Evolutionary conservation across 306 rosid species (phyloP).

Genomic region (Phaseolus lunatus): DNA sequence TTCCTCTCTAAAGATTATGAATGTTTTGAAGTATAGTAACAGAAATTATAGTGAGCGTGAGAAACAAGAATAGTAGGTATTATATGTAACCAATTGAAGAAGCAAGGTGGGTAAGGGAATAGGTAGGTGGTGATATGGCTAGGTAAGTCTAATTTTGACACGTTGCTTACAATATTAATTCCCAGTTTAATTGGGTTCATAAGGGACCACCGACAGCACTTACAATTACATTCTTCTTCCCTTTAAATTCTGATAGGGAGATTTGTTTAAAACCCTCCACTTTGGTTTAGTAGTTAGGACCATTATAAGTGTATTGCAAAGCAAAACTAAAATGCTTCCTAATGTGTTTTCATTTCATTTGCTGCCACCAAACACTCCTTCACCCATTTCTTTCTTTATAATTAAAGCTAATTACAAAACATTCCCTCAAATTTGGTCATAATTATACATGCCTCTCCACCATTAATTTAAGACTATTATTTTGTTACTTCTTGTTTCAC

Average conservation of each 20-base stretch:
- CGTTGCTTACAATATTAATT: conserved; percentile 57
- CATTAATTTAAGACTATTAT: no score
- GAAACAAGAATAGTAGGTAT: neutral
- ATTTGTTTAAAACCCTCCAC: conserved; percentile 8
- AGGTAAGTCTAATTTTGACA: conserved; percentile 51
- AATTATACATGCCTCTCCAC: no score
- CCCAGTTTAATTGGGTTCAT: conserved; percentile 45
- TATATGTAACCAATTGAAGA: neutral
- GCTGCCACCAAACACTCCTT: neutral
- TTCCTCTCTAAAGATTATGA: no score
- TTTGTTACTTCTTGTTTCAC: no score
- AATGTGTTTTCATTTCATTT: neutral
- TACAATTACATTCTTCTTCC: conserved; percentile 32
- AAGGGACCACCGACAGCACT: conserved; percentile 57
- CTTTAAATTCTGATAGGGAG: conserved; percentile 42
- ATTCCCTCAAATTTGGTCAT: no score
- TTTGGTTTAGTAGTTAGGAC: conserved; percentile 2
- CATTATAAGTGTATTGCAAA: neutral
- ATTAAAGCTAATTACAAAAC: no score
- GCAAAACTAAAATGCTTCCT: neutral
- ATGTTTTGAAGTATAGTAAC: no score
- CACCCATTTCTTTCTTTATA: neutral
- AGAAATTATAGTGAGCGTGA: neutral
- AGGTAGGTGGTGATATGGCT: conserved; percentile 37
- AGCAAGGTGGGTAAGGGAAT: neutral